A percentile compares a stretch with the other conserved stretches of the same genome.
phyloP scores from a whole-genome alignment of 768 basidiomycete species.

The Russula emetica region DNA sequence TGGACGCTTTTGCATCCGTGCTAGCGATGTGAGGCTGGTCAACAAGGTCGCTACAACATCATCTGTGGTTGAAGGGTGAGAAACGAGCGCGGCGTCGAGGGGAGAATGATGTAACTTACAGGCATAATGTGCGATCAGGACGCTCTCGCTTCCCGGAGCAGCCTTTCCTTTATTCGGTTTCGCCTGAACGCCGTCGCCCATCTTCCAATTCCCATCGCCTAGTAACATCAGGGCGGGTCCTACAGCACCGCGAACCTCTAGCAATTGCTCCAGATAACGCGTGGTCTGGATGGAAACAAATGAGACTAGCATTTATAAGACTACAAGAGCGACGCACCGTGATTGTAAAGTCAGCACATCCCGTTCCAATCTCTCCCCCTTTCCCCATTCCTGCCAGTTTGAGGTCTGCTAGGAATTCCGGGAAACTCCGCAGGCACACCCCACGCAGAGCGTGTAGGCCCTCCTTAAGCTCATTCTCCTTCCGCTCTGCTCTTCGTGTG shows the following conservation, averaged over 20 bases:
- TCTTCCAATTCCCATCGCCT: constrained; percentile 88
- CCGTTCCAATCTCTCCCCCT: constrained; percentile 57
- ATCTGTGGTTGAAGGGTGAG: constrained; percentile 39
- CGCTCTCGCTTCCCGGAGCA: constrained; percentile 52
- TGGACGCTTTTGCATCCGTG: constrained; percentile 54
- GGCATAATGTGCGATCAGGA: constrained; percentile 69
- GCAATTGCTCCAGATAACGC: constrained; percentile 63
- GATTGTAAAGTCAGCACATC: constrained; percentile 56
- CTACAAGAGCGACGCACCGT: constrained; percentile 40
- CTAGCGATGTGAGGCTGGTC: constrained; percentile 56
- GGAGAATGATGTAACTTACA: constrained; percentile 43
- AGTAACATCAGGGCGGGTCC: constrained; percentile 61
- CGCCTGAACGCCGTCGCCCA: constrained; percentile 77
- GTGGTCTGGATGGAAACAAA: constrained; percentile 45
- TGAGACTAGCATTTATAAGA: neutral
- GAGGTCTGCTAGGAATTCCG: constrained; percentile 76
- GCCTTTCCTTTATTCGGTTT: constrained; percentile 40
- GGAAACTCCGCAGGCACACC: constrained; percentile 76
- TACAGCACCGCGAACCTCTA: constrained; percentile 65
- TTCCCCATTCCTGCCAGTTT: constrained; percentile 57
- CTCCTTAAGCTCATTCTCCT: constrained; percentile 66
- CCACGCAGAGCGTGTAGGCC: constrained; percentile 58
- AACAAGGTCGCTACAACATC: constrained; percentile 70
- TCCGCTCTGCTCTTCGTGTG: constrained; percentile 43
- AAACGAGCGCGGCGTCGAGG: neutral